Evolutionary conservation across 1,284 basidiomycete genomes (phyloP), one percentile per base, ranked within the genome.

Genomic region (Vanrija sp.): DNA sequence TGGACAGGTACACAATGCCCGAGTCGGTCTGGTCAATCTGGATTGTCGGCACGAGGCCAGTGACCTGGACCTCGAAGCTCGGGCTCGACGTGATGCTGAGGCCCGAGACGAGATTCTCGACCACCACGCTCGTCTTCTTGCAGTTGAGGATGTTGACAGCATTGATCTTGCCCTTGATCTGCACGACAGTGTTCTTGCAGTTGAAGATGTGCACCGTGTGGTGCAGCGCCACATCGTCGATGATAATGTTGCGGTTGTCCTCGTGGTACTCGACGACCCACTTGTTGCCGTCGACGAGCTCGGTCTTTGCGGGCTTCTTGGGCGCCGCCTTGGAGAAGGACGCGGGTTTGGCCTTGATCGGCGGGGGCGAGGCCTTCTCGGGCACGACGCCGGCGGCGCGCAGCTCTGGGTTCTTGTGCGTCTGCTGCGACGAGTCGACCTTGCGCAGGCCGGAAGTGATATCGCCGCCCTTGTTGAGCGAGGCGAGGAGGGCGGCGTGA

Each of bases 261-360:
- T 98, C 95, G 78, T 93, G 87, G 73, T 92, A 87, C 80, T 99
- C 96, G 60, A 98, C 84, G 23, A 85, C 73, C 96, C 96, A 99
- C 77, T 94, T 96, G 72, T 84, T 95, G 14, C 93, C 94, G 46
- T 68, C 70, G 62, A 96, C 93, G 40, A 98, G 78, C 46, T 83
- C 86, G 60, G 91, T 88, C 74, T 91, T 94, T n/a, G 91, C 65
- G 1, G 95, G 94, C 71, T 97, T 97, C 83, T 96, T 97, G 54
- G 86, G 85, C 6, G 64, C 67, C 42, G 52, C 42, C 8, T 63
- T 56, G 59, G 83, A 81, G 52, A 91, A 78, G 7, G 86, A 81
- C 4, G 84, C 83, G 16, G 93, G 94, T 68, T 96, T 96, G 6
- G 83, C 67, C 57, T 79, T 73, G 46, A 77, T 80, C 77, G 69